Evolutionary conservation across 2,329 filamentous ascomycete genomes (phyloP), one percentile per base, ranked within the genome.

Genomic region (Dactylellina sp.): DNA sequence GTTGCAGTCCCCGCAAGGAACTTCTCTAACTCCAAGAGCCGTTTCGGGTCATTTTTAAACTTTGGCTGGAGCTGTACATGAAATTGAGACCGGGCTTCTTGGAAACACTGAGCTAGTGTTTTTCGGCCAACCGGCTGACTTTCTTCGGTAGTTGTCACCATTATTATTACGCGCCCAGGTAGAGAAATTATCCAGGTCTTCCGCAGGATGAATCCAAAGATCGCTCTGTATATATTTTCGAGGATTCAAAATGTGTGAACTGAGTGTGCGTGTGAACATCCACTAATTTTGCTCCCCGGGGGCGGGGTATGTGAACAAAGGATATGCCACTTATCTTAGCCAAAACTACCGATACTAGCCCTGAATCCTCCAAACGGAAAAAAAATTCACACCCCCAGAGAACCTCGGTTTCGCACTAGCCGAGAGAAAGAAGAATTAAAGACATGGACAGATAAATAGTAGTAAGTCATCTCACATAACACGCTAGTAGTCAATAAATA

Each of bases 11-110:
- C 53, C 7, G 6, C 39, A 32, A 59, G 42, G 44, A 61, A 61
- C 3, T 22, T 28, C 6, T 25, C 16, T 7, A 61, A 11, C 16
- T 22, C 37, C 6, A 18, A 9, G 7, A 16, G 14, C 11, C 56
- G 40, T 18, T 61, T 50, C 7, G 16, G 25, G 20, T 61, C 28
- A 9, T 49, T 61, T 24, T 40, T 22, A 22, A 55, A 22, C 12
- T 5, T 50, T 5, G 20, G 22, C 25, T 20, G 28, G 24, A 49
- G 56, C 39, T 61, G 9, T 39, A 7, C 12, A 9, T 28, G 56
- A n/a, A 61, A 35, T 20, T 28, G 56, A 37, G 12, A 12, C 14
- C 56, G 44, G 12, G 56, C 44, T 61, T 61, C 42, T 24, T 61
- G 12, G 56, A 61, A 61, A 25, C 56, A 49, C 9, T 49, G 18